Evolutionary conservation across 2,329 filamentous ascomycete species (phyloP).

Genomic region (Cladophialophora carrionii): DNA sequence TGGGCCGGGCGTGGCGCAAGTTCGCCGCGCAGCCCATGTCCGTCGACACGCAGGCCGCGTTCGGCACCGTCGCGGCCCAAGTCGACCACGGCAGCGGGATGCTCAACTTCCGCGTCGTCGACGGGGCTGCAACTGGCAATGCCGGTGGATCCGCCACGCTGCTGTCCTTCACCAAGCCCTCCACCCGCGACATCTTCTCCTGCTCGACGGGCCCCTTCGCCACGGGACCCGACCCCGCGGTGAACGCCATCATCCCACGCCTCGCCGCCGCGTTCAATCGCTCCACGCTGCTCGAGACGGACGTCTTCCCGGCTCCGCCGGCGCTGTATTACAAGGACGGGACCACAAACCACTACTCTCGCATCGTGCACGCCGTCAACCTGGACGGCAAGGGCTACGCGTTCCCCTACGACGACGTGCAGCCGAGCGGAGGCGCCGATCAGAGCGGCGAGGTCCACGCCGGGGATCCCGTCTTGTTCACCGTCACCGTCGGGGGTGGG

Average conservation of each 20-base stretch:
- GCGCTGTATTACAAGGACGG: conserved; percentile 57
- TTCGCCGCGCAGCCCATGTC: conserved; percentile 53
- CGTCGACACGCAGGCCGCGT: conserved; percentile 67
- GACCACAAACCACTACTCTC: conserved; percentile 68
- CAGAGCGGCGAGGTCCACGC: conserved; percentile 67
- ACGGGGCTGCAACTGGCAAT: no score
- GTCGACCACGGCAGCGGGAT: conserved; percentile 45
- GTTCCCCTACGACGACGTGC: conserved; percentile 73
- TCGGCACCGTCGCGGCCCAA: conserved; percentile 58
- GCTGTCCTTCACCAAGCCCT: conserved; percentile 60
- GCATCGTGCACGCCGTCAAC: conserved; percentile 65
- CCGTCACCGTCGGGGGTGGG: conserved; percentile 59
- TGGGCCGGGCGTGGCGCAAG: conserved; percentile 56
- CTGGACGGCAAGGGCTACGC: conserved; percentile 67
- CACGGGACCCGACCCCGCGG: conserved; percentile 49
- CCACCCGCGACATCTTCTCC: conserved; percentile 66
- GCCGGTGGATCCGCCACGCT: no score
- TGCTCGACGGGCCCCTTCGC: conserved; percentile 67
- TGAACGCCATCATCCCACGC: conserved; percentile 70
- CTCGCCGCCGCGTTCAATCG: conserved; percentile 76
- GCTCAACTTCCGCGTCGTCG: conserved; percentile 48
- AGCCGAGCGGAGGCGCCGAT: conserved; percentile 57
- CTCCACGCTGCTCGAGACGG: conserved; percentile 61
- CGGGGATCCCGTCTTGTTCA: conserved; percentile 58
- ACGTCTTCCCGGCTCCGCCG: conserved; percentile 58